Evolutionary conservation across 441 rosid species (phyloP), one percentile per base, ranked within the genome.

Genomic region (Erodium moschatum): DNA sequence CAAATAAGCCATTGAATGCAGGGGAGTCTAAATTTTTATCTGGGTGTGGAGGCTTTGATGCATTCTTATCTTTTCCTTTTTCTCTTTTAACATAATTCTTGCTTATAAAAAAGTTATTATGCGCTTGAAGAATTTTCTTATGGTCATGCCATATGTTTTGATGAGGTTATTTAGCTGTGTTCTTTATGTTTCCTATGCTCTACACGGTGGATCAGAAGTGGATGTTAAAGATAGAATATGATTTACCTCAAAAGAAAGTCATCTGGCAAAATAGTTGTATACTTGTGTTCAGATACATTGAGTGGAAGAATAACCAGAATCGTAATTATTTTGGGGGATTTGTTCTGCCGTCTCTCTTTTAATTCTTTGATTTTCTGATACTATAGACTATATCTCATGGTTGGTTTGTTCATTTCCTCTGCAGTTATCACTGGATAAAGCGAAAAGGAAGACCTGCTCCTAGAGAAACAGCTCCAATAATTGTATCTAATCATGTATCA

Each of bases 341-440:
- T 18, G 18, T 18, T 60, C 7, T 60, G 31, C 18, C 16, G 16
- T 48, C 56, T 33, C 38, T 0, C 38, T 33, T 33, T 33, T 5
- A 1, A 5, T 33, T 33, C 38, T 3, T 33, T 33, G 27, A 24
- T 24, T 24, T 24, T 24, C 2, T 9, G n/a, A 10, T 13, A 0
- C n/a, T 46, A 10, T 48, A n/a, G 16, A 48, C 11, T 48, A 48
- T 13, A 12, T 48, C 56, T 48, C 6, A 48, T n/a, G 56, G 11
- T 48, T 48, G 56, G 56, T 48, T 48, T 48, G 11, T 48, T 11
- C 11, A 8, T 21, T 29, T 70, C 56, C 2, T 61, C 4, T 82
- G 80, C 78, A 94, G 98, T 33, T 94, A 94, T 78, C 98, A 94
- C 15, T 94, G 98, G 98, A 89, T 94, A 73, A 78, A 81, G 76